Evolutionary conservation across 2,329 filamentous ascomycete species (phyloP).

Genomic region (Fonsecaea nubica): DNA sequence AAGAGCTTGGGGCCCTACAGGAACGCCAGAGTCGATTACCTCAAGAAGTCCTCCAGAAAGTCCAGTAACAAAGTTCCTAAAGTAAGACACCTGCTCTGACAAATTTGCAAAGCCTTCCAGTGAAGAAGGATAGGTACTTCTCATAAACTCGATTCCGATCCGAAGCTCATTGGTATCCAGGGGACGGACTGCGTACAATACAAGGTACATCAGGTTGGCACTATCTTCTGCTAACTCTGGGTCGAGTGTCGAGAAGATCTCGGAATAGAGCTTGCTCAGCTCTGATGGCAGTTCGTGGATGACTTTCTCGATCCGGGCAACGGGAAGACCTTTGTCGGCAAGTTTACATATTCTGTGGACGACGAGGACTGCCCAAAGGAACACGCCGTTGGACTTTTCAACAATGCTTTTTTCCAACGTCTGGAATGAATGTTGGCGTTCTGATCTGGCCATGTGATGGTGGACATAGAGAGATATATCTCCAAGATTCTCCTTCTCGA

Average conservation of each 20-base stretch:
- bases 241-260: neutral
- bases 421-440: neutral
- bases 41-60: slow-evolving; percentile 11
- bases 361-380: slow-evolving; percentile 56
- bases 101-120: slow-evolving; percentile 11
- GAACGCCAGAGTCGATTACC: neutral
- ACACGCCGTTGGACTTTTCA: slow-evolving; percentile 51
- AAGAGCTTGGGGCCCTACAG: neutral
- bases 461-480: slow-evolving; percentile 9
- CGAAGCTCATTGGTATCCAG: neutral
- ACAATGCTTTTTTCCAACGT: slow-evolving; percentile 45
- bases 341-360: slow-evolving; percentile 55
- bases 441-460: neutral
- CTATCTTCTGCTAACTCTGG: neutral
- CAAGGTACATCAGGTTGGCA: neutral
- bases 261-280: slow-evolving; percentile 33
- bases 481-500: slow-evolving; percentile 47
- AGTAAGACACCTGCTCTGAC: neutral
- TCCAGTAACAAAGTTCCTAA: slow-evolving; percentile 1
- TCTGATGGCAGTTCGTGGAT: slow-evolving; percentile 16
- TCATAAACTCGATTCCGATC: neutral
- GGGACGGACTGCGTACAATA: neutral
- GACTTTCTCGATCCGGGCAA: neutral
- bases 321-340: slow-evolving; percentile 40
- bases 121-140: neutral